These are phyloP conservation scores for Pyrenula massariospora DNA, from an alignment of 495 filamentous ascomycete genomes.

Conservation along the genomic window DNA sequence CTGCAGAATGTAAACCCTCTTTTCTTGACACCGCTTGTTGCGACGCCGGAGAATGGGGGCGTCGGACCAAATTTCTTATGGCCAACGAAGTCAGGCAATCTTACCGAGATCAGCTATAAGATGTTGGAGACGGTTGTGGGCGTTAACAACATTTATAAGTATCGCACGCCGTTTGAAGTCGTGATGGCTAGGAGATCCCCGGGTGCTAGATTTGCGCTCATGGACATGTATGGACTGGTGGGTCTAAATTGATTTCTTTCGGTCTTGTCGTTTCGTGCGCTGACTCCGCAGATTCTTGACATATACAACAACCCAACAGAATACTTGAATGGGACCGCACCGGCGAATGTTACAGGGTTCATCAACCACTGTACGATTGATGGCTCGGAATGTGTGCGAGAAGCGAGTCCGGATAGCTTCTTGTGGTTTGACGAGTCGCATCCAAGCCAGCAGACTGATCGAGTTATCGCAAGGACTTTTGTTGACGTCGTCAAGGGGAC, in stretches of 20 bases:
- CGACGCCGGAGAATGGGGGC: conserved; percentile 35
- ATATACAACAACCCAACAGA: too few species aligned
- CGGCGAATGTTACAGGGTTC: conserved; percentile 50
- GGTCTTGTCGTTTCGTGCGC: too few species aligned
- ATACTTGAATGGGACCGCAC: conserved; percentile 44
- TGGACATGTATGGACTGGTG: too few species aligned
- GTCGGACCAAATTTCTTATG: conserved; percentile 42
- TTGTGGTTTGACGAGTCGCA: conserved; percentile 56
- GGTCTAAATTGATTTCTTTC: too few species aligned
- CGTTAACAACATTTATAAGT: too few species aligned
- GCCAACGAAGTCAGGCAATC: conserved; percentile 41
- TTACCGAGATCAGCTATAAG: too few species aligned
- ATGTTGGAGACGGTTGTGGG: too few species aligned
- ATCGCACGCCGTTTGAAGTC: too few species aligned
- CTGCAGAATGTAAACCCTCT: conserved; percentile 55
- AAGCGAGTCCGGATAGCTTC: conserved; percentile 25
- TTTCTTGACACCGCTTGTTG: conserved; percentile 50
- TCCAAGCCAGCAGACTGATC: conserved; percentile 44
- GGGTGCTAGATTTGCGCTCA: too few species aligned
- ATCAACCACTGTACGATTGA: conserved; percentile 38
- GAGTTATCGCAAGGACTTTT: conserved; percentile 47
- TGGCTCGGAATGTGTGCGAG: conserved; percentile 17
- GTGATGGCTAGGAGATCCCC: too few species aligned
- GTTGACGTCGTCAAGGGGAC: conserved; percentile 44
- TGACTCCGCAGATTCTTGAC: too few species aligned